These are phyloP conservation scores for Lophiotrema nucula DNA, from an alignment of 495 filamentous ascomycete genomes.

Conservation along the genomic window DNA sequence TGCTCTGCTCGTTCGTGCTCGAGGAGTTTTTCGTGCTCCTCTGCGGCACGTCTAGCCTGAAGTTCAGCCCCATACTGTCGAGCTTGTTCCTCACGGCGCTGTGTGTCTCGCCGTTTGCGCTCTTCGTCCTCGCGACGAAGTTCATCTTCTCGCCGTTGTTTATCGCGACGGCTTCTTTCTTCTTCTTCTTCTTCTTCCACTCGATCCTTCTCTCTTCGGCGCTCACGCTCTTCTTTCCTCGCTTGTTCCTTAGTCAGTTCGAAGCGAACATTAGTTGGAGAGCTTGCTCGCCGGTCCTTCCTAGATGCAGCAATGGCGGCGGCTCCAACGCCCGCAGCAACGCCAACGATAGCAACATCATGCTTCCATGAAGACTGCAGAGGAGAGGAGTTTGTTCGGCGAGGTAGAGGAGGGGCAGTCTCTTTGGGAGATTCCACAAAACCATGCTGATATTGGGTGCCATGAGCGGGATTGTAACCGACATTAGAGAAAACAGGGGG, in stretches of 20 bases:
- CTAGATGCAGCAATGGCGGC: slow-evolving; percentile 24
- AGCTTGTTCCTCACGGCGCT: slow-evolving; percentile 24
- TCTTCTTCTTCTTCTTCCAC: slow-evolving; percentile 9
- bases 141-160: slow-evolving; percentile 29
- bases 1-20: slow-evolving; percentile 17
- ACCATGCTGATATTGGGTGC: slow-evolving; percentile 3
- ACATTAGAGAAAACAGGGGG: slow-evolving; percentile 36
- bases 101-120: slow-evolving; percentile 20
- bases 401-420: slow-evolving; percentile 15
- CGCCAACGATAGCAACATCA: slow-evolving; percentile 38
- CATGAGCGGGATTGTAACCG: slow-evolving; percentile 9
- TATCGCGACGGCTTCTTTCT: slow-evolving; percentile 19
- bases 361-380: slow-evolving; percentile 21
- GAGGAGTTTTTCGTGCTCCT: slow-evolving; percentile 16
- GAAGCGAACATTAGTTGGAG: slow-evolving; percentile 38
- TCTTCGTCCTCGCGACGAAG: slow-evolving; percentile 26
- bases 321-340: slow-evolving; percentile 33
- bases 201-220: slow-evolving; percentile 29
- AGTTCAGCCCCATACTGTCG: slow-evolving; percentile 20
- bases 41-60: slow-evolving; percentile 9
- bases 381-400: slow-evolving; percentile 29
- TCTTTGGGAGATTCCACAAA: slow-evolving; percentile 8
- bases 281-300: slow-evolving; percentile 20
- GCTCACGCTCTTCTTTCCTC: slow-evolving; percentile 26
- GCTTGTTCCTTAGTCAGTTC: slow-evolving; percentile 39